These are phyloP conservation scores for Xylaria sp. DNA, from an alignment of 2,329 filamentous ascomycete genomes.

Conservation along the genomic window DNA sequence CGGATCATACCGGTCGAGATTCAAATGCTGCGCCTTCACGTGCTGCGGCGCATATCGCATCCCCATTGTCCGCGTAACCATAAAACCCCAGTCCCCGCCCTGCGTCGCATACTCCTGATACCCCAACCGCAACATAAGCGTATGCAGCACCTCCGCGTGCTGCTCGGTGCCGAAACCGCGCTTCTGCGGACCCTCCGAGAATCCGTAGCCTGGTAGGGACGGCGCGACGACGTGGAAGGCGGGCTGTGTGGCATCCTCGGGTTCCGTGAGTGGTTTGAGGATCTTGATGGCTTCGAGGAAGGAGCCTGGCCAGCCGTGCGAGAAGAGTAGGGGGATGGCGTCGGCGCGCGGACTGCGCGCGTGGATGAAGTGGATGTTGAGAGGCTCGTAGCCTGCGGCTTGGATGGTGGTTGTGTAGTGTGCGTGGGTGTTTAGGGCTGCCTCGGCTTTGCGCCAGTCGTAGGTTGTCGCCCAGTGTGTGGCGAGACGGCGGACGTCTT, in stretches of 20 bases:
- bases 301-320: slow-evolving; percentile 48
- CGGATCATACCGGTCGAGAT: slow-evolving; percentile 9
- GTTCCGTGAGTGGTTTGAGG: slow-evolving; percentile 35
- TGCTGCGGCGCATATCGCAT: slow-evolving; percentile 16
- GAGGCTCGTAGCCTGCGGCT: slow-evolving; percentile 52
- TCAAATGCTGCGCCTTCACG: slow-evolving; percentile 21
- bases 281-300: slow-evolving; percentile 57
- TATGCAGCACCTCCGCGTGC: slow-evolving; percentile 54
- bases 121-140: slow-evolving; percentile 55
- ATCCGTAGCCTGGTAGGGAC: slow-evolving; percentile 43
- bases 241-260: slow-evolving; percentile 20
- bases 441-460: slow-evolving; percentile 58
- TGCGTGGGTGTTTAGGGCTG: slow-evolving; percentile 53
- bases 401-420: slow-evolving; percentile 51
- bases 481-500: slow-evolving; percentile 54
- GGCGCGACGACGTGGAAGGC: slow-evolving; percentile 45
- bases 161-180: slow-evolving; percentile 51
- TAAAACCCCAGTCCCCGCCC: slow-evolving; percentile 66
- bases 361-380: slow-evolving; percentile 60
- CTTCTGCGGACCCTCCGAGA: slow-evolving; percentile 36
- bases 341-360: slow-evolving; percentile 44
- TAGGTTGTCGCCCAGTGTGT: slow-evolving; percentile 52
- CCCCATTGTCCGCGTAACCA: slow-evolving; percentile 47
- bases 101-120: slow-evolving; percentile 54
- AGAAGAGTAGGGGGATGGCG: slow-evolving; percentile 25